Base-by-base conservation (phyloP, 2,329 filamentous ascomycete species). In the Fusarium algeriense region DNA sequence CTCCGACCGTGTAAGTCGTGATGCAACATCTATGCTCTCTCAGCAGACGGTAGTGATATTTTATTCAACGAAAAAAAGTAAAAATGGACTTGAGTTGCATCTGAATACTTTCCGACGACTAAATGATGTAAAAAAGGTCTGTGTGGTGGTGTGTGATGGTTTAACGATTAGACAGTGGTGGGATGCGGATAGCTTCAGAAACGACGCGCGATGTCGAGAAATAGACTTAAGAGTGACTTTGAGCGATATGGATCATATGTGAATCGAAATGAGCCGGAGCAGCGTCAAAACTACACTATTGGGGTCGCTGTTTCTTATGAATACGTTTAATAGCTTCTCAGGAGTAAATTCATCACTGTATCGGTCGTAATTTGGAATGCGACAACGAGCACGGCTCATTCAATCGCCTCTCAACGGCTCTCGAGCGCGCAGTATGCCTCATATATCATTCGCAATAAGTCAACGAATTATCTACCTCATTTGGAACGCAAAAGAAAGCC, bases 101-200 rank as follows among this genome's bases (percentile, higher is more conserved):
- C 14, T 12, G 14, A 5, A 38, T 20, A 65, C 28, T 28, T 13
- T 34, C 7, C 12, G 26, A 40, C 49, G 6, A 17, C 20, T 17
- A 44, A 44, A 54, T 11, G 13, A 52, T 17, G 11, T 17, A 46
- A 69, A 52, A 53, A 50, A 48, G 23, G 46, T 38, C 23, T 44
- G 57, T 65, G 58, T 32, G 35, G 75, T 57, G 69, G 41, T 58
- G 69, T 69, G 60, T 65, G 64, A 60, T 49, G 60, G 62, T 59
- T 76, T 71, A 55, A 58, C 57, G 70, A 70, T 64, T 37, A 65
- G 64, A 65, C 52, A 64, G 67, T 70, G 56, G 58, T 64, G 58
- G 63, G 70, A 69, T 80, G 78, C 69, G 76, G 78, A 80, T 80
- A 79, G 78, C 78, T 79, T 80, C 78, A 80, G 75, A 73, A 73